Base-by-base conservation (phyloP, 352 stramenopile genomes). In the Globisporangium abappressorium region DNA sequence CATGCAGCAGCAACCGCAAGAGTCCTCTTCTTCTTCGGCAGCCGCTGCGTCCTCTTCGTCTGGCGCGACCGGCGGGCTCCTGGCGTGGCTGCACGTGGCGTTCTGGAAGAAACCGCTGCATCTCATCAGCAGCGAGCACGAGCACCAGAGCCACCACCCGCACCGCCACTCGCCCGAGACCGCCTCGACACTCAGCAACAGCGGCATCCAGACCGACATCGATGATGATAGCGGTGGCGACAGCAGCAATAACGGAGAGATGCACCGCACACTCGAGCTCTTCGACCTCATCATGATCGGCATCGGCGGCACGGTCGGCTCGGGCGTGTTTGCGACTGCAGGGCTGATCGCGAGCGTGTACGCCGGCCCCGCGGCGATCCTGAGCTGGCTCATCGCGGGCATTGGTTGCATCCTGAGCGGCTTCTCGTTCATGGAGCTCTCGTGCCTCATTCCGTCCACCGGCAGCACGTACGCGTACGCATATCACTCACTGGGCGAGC, bases 401-500 rank as follows among this genome's bases (percentile, higher is more conserved):
- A 8, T 87, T 2, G 90, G 88, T 18, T 97, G 92, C 24, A 77
- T 90, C 4, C 65, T 94, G 12, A 95, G 78, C 36, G 93, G 88
- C 0, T 73, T 97, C 8, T 97, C 89, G 62, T 98, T 96, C 75
- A 97, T 97, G 71, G 94, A 98, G 74, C 78, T 98, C 9, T 87
- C 91, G 49, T 84, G 76, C 33, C 73, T 89, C 43, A 92, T 98
- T 57, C 94, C 94, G 15, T 95, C 82, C 9, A 79, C 92, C 0
- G 95, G 95, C 0, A 96, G 82, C 65, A 98, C 91, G 7, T 99
- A 99, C 68, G 89, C 91, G 9, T 99, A 98, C 75, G 80, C 94
- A 0, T 98, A 98, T 70, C 89, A 98, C 64, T 82, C 92, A 0
- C 75, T 98, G 20, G 94, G 95, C 2, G 96, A 99, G 71, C 75